A percentile compares a stretch with the other conserved stretches of the same genome.
Evolutionary conservation across 1,284 basidiomycete species (phyloP).

Genomic region (Apiotrichum sp.): DNA sequence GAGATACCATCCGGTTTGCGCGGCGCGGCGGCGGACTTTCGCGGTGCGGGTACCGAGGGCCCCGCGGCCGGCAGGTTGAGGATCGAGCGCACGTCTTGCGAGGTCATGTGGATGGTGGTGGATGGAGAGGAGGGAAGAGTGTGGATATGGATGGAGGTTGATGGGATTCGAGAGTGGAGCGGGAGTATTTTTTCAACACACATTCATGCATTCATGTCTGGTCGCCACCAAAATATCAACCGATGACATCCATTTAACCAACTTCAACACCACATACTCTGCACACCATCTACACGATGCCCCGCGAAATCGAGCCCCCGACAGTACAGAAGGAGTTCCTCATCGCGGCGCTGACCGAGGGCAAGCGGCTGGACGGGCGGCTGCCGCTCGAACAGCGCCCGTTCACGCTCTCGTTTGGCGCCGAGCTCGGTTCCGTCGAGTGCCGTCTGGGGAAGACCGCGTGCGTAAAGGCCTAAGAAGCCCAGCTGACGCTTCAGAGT

Average conservation of each 20-base stretch:
- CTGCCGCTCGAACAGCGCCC: constrained; percentile 62
- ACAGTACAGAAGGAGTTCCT: constrained; percentile 83
- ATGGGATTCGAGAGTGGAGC: no score
- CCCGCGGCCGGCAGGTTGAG: constrained; percentile 55
- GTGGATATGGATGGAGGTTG: no score
- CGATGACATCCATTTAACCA: no score
- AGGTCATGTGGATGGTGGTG: constrained; percentile 48
- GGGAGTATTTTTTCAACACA: no score
- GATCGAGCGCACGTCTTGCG: constrained; percentile 69
- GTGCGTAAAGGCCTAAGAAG: constrained; percentile 47
- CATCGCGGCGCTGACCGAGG: constrained; percentile 66
- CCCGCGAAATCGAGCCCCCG: constrained; percentile 61
- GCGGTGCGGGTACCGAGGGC: constrained; percentile 38
- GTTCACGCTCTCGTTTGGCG: constrained; percentile 66
- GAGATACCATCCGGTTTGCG: constrained; percentile 82
- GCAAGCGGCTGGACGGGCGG: constrained; percentile 77
- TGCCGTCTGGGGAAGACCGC: constrained; percentile 80
- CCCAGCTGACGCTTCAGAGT: constrained; percentile 54
- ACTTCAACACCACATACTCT: not conserved
- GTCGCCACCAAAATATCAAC: no score
- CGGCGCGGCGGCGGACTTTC: constrained; percentile 26
- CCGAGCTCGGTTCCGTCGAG: constrained; percentile 83
- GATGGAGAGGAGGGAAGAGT: not conserved
- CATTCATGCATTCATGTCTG: no score
- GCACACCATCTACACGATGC: constrained; percentile 36